Base-by-base conservation (phyloP, 2,329 filamentous ascomycete species). In the Raffaelea arxii region DNA sequence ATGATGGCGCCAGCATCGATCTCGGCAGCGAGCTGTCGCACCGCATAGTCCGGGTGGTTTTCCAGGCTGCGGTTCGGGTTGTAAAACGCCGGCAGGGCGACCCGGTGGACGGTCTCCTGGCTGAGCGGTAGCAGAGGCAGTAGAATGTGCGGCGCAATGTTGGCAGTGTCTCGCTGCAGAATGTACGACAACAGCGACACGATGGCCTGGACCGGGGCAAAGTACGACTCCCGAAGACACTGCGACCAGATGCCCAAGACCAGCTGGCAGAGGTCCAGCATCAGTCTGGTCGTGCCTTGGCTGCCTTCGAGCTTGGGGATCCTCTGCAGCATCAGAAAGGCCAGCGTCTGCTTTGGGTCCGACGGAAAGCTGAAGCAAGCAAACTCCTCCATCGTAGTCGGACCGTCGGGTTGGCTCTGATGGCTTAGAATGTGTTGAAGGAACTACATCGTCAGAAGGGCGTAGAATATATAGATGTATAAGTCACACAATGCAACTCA, bases 221-320 rank as follows among this genome's bases (percentile, higher is more conserved):
- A 78, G 62, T 78, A 68, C 53, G 70, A 69, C 54, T 90, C 84
- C 11, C 74, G 67, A 6, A 82, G 64, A 58, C 85, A 89, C 19
- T 71, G 72, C 16, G 71, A 70, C 85, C 86, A 91, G 14, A 91
- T 61, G 16, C 73, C 69, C 43, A 86, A 71, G 19, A 89, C 63
- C 25, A 80, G 66, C 42, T 77, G 69, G 43, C 78, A 79, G 52
- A 89, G 80, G 49, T 80, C 76, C 10, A 82, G 66, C 1, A 84
- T 74, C 4, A 86, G 68, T 58, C 65, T 77, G 62, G 65, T 69
- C 42, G 66, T 75, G 49, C 66, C 71, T 45, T 58, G 66, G 46
- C 60, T 66, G 41, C 63, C 69, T 44, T 75, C 75, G 51, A 80
- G 70, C 6, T 69, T 59, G 0, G 82, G 77, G n/a, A 91, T 63